Conservation (phyloP, 1,139 yeast genomes). For the Debaryomyces subglobosus region DNA sequence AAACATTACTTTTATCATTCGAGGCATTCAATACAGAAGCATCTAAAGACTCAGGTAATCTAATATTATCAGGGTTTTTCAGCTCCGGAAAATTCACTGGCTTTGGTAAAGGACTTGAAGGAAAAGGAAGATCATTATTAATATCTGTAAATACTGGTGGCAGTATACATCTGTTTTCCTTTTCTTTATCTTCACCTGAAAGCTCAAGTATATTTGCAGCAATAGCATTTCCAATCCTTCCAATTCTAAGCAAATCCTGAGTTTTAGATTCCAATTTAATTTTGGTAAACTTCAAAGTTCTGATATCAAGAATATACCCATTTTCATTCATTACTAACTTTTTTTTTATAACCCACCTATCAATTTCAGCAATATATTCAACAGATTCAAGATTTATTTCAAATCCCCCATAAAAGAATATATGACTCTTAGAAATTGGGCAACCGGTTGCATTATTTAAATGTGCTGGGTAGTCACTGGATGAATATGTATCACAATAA, state of each 20-base stretch:
- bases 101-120: constrained; percentile 5
- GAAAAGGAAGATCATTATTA: not conserved
- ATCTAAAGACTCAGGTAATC: not conserved
- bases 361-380: constrained; percentile 24
- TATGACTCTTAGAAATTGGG: constrained; percentile 37
- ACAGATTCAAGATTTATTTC: constrained; percentile 28
- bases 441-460: constrained; percentile 34
- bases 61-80: not conserved
- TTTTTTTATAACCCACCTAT: constrained; percentile 43
- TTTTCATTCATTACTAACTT: constrained; percentile 35
- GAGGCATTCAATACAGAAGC: not conserved
- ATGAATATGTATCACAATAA: constrained; percentile 27
- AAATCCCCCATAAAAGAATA: constrained; percentile 49
- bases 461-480: constrained; percentile 31
- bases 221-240: constrained; percentile 30
- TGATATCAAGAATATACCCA: constrained; percentile 41
- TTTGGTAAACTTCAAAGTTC: constrained; percentile 35
- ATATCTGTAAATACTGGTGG: constrained; percentile 23
- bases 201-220: constrained; percentile 23
- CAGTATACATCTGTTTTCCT: constrained; percentile 21
- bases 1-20: not conserved
- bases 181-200: constrained; percentile 10
- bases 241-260: constrained; percentile 17
- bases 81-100: not conserved
- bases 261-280: constrained; percentile 26